Evolutionary conservation across 2,329 filamentous ascomycete genomes (phyloP), one percentile per base, ranked within the genome.

Genomic region (Alternaria brassicicola): DNA sequence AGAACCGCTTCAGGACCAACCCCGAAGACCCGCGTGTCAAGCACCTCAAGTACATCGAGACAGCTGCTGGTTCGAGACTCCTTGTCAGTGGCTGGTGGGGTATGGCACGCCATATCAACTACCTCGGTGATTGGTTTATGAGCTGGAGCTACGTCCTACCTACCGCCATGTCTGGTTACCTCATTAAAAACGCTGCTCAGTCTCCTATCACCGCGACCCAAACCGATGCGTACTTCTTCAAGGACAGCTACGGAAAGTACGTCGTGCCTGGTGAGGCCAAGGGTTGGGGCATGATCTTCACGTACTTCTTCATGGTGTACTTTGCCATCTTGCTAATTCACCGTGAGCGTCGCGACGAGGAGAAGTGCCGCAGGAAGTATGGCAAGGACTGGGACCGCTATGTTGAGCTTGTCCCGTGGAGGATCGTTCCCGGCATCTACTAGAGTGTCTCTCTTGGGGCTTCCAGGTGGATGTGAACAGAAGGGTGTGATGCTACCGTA

Each of bases 21-120:
- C 93, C 93, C 26, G 82, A 89, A 30, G 91, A 97, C 72, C 90
- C 93, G 0, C 84, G 84, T 30, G 87, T 97, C 55, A 84, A 87
- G 39, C 89, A 97, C 72, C 86, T 97, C 67, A 87, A 90, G 74
- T 96, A 90, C 78, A 93, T 98, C 60, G 83, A 95, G 80, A 98
- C 94, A 9, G 88, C 88, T 72, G 84, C 86, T 2, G 94, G 94
- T 50, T 93, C 90, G 57, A 90, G 89, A 67, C 86, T 97, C 28
- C 84, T 97, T 64, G 88, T 88, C 3, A 89, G 90, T 0, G 94
- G 94, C 55, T 98, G 94, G 94, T 97, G 94, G 94, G 94, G 94
- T 41, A 83, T 87, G 21, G 90, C 93, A 0, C 87, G 94, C 39
- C 94, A 98, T 79, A 94, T 97, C 83, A 98, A 97, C 81, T 97